phyloP scores from a whole-genome alignment of 2,329 filamentous ascomycete species.

The Tolypocladium paradoxum region DNA sequence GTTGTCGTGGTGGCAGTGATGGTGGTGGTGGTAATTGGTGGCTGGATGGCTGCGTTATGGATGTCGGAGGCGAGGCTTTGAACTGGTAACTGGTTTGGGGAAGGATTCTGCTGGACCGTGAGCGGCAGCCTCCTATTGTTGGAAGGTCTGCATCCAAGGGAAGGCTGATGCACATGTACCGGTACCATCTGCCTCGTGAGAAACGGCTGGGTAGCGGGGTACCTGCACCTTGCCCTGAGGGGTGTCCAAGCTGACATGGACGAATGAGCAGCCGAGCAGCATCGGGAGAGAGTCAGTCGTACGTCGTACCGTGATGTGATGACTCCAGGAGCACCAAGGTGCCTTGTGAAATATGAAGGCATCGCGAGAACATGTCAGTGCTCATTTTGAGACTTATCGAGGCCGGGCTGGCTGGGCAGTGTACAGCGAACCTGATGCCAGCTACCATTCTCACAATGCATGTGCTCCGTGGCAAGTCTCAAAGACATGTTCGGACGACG shows the following conservation, averaged over 20 bases:
- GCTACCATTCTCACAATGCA: too few relatives aligned
- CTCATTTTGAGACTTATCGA: background rate
- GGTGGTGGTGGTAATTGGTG: constrained; percentile 6
- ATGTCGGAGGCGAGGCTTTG: constrained; percentile 3
- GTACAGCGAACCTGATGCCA: too few relatives aligned
- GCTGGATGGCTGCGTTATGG: constrained; percentile 4
- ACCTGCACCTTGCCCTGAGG: background rate
- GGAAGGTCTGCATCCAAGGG: constrained; percentile 2
- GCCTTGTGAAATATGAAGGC: background rate
- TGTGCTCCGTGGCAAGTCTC: too few relatives aligned
- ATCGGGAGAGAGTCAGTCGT: background rate
- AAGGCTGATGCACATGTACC: constrained; percentile 6
- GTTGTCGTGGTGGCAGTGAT: constrained; percentile 4
- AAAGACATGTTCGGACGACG: too few relatives aligned
- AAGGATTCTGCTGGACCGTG: constrained; percentile 16
- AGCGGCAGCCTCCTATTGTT: constrained; percentile 10
- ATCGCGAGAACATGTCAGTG: background rate
- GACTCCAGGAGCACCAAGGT: too few relatives aligned
- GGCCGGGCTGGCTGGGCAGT: too few relatives aligned
- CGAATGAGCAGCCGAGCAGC: background rate
- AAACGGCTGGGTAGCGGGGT: background rate
- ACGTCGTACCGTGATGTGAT: too few relatives aligned
- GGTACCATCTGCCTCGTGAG: background rate
- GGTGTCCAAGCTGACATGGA: background rate
- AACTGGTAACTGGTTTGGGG: constrained; percentile 5